phyloP scores from a whole-genome alignment of 108 stramenopile species.

The Craspedostauros australis region DNA sequence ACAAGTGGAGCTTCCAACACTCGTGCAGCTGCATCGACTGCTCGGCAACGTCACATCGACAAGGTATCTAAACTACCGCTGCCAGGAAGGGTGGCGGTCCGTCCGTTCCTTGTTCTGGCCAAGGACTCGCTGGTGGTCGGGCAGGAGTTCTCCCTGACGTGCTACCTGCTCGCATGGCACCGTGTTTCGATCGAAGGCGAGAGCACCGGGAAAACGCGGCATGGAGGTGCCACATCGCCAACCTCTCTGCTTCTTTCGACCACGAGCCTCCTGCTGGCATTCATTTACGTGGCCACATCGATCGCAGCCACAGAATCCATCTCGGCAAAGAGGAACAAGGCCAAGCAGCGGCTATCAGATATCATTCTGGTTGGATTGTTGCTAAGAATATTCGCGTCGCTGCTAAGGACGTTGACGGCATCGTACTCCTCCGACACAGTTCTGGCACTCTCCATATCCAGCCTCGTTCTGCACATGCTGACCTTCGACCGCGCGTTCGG shows the following conservation, averaged over 20 bases:
- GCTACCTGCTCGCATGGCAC: constrained; percentile 44
- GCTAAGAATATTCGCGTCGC: constrained; percentile 43
- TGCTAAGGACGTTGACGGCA: constrained; percentile 61
- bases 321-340: neutral
- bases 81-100: no score
- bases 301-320: constrained; percentile 4
- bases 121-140: constrained; percentile 44
- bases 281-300: no score
- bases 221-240: no score
- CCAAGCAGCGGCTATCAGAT: constrained; percentile 40
- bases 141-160: constrained; percentile 65
- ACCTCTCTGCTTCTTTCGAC: no score
- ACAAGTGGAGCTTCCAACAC: no score
- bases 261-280: no score
- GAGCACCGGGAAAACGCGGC: no score
- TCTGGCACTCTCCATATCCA: constrained; percentile 51
- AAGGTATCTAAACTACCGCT: no score
- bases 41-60: no score
- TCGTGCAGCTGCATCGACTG: no score
- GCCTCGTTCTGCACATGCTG: constrained; percentile 52
- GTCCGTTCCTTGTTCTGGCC: constrained; percentile 2
- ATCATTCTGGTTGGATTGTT: constrained; percentile 38
- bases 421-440: constrained; percentile 77
- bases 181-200: constrained; percentile 23
- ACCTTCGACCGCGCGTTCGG: constrained; percentile 69